Percentiles rank a stretch among this genome's conserved stretches.
Conservation (phyloP, 768 basidiomycete species). For the Dioszegia aurantiaca region DNA sequence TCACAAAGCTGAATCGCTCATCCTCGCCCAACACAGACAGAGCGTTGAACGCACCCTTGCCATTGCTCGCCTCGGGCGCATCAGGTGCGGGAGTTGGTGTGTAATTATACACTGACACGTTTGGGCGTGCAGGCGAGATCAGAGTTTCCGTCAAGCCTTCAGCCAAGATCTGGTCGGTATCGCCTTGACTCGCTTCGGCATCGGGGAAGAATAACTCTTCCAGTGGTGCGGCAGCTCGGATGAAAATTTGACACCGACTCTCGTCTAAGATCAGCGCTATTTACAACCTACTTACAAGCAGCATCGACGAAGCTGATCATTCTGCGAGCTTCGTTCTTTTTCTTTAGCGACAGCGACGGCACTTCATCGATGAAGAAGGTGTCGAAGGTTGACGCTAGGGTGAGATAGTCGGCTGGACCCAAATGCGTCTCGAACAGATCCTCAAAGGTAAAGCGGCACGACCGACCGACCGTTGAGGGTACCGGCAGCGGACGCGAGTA, state of each 20-base stretch:
- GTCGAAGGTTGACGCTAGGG: slow-evolving; percentile 58
- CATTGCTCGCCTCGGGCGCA: slow-evolving; percentile 1
- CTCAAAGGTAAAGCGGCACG: slow-evolving; percentile 58
- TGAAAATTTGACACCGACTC: slow-evolving; percentile 43
- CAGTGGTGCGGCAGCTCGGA: slow-evolving; percentile 38
- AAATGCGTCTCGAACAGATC: slow-evolving; percentile 61
- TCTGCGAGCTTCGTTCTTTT: slow-evolving; percentile 62
- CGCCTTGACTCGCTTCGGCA: slow-evolving; percentile 36
- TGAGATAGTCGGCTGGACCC: slow-evolving; percentile 62
- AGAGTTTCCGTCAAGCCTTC: slow-evolving; percentile 59
- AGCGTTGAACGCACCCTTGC: slow-evolving; percentile 54
- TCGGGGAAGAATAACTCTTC: slow-evolving; percentile 63
- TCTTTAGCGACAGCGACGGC: slow-evolving; percentile 57
- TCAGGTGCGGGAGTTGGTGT: slow-evolving; percentile 10
- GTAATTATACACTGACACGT: slow-evolving; percentile 59
- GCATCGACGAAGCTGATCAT: slow-evolving; percentile 66
- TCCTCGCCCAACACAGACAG: slow-evolving; percentile 62
- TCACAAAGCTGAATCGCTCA: slow-evolving; percentile 62
- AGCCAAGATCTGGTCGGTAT: slow-evolving; percentile 51
- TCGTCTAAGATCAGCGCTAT: slow-evolving; percentile 35
- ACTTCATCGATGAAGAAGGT: slow-evolving; percentile 59
- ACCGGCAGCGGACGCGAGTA: slow-evolving; percentile 58
- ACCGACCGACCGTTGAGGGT: slow-evolving; percentile 55
- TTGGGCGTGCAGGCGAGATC: slow-evolving; percentile 59
- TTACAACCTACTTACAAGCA: slow-evolving; percentile 56